Evolutionary conservation across 345 rosid species (phyloP), one percentile per base, ranked within the genome.

Genomic region (Euphorbia lathyris): DNA sequence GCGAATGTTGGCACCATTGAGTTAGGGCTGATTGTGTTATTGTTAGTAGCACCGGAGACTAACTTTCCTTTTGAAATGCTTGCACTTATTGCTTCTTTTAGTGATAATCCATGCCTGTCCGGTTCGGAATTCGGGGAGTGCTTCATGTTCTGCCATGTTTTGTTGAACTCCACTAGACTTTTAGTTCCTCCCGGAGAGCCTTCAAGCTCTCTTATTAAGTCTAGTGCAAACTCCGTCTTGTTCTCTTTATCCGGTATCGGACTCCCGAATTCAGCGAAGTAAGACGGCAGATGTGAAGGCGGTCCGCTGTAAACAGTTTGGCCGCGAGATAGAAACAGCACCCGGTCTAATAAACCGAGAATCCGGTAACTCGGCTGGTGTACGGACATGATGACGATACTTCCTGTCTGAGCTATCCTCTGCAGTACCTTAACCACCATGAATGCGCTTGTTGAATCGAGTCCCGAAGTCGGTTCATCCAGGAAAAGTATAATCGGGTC

Each of bases 391-490:
- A 92, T 77, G 1, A 95, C 99, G 26, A 92, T 86, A 70, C 99
- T 95, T 10, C 99, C 99, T 50, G 92, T 88, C 79, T 88, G 92
- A 5, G 98, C 99, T 10, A 95, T 95, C 42, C 94, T 81, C 70
- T 95, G 95, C 69, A 95, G 69, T 0, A 95, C 99, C 55, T 92
- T 95, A n/a, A 95, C 97, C 51, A 94, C 98, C 97, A 88, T 90
- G 79, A 76, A 91, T 3, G 98, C 98, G 36, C 96, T 91, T 4
- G 98, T 91, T 4, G 98, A 94, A 70, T 94, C 98, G 50, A 94
- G 80, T 1, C 98, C 98, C 0, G 98, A 94, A 43, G 98, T 94
- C 3, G 97, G 98, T 65, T 94, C 98, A 27, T 94, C 98, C 11
- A 94, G 89, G 72, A 94, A 88, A 20, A 94, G 85, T 11, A 94